Percentiles rank a stretch among this genome's conserved stretches.
phyloP scores from a whole-genome alignment of 805 yeast species.

The Candida lessepsii region DNA sequence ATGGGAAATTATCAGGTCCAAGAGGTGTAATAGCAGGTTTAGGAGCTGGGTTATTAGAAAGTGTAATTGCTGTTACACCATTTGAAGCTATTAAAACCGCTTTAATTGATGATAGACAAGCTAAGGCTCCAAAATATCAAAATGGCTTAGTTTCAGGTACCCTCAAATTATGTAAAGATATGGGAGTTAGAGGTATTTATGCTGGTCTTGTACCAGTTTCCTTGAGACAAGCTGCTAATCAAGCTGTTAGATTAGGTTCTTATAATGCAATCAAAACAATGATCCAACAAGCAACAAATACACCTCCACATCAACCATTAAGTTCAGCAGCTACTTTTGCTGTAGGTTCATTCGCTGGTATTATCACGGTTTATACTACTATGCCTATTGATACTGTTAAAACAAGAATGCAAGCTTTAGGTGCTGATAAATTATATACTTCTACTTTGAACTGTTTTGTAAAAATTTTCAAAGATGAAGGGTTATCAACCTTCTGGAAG shows the following conservation, averaged over 20 bases:
- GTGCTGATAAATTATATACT: slow-evolving; percentile 65
- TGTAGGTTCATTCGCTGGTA: slow-evolving; percentile 88
- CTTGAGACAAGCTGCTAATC: slow-evolving; percentile 92
- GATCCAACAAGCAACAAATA: slow-evolving; percentile 66
- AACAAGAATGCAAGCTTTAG: slow-evolving; percentile 94
- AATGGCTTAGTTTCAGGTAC: slow-evolving; percentile 62
- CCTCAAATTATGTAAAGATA: slow-evolving; percentile 62
- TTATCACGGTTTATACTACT: slow-evolving; percentile 85
- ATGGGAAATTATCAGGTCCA: slow-evolving; percentile 85
- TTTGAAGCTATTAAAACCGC: slow-evolving; percentile 96
- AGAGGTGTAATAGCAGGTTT: slow-evolving; percentile 95
- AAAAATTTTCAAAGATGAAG: slow-evolving; percentile 81
- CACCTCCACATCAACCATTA: slow-evolving; percentile 71
- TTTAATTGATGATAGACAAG: slow-evolving; percentile 86
- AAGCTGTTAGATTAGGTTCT: slow-evolving; percentile 90
- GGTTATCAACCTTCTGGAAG: slow-evolving; percentile 89
- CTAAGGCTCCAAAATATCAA: slow-evolving; percentile 74
- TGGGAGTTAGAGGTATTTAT: slow-evolving; percentile 82
- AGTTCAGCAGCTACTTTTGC: slow-evolving; percentile 77
- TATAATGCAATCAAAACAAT: slow-evolving; percentile 83
- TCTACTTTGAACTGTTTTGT: slow-evolving; percentile 82
- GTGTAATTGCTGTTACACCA: slow-evolving; percentile 93
- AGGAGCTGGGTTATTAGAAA: slow-evolving; percentile 93
- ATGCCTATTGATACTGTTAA: slow-evolving; percentile 97
- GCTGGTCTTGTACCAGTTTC: slow-evolving; percentile 92